Percentiles rank a stretch among this genome's conserved stretches.
Evolutionary conservation across 2,329 filamentous ascomycete species (phyloP).

Genomic region (Talaromyces sp.): DNA sequence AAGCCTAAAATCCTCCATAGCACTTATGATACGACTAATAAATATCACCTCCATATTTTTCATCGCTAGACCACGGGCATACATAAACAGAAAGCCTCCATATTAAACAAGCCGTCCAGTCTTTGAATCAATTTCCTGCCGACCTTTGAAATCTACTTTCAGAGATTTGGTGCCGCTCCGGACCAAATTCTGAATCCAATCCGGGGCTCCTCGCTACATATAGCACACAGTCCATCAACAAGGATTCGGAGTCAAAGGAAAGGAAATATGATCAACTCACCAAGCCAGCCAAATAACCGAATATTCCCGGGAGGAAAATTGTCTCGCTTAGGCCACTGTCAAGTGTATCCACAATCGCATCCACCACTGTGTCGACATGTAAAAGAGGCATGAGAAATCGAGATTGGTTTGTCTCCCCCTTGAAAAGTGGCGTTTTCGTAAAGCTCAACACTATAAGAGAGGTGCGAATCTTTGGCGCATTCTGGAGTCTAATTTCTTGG

Average conservation of each 20-base stretch:
- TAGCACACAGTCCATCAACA: neutral
- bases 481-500: constrained; percentile 12
- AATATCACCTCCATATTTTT: neutral
- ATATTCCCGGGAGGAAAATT: constrained; percentile 17
- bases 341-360: constrained; percentile 19
- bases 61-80: neutral
- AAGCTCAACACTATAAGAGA: constrained; percentile 20
- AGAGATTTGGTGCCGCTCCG: constrained; percentile 13
- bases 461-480: constrained; percentile 16
- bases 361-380: constrained; percentile 22
- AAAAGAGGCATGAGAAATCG: constrained; percentile 20
- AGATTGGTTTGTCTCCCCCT: constrained; percentile 20
- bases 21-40: neutral
- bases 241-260: neutral
- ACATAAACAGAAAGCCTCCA: neutral
- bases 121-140: constrained; percentile 17
- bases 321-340: constrained; percentile 17
- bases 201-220: constrained; percentile 16
- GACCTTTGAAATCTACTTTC: constrained; percentile 19
- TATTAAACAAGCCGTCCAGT: constrained; percentile 14
- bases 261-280: constrained; percentile 11
- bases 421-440: constrained; percentile 21
- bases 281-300: constrained; percentile 18
- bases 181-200: constrained; percentile 17
- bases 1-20: no score